These are phyloP conservation scores for Citrus hindsii DNA, from an alignment of 345 rosid species.

Conservation along the genomic window DNA sequence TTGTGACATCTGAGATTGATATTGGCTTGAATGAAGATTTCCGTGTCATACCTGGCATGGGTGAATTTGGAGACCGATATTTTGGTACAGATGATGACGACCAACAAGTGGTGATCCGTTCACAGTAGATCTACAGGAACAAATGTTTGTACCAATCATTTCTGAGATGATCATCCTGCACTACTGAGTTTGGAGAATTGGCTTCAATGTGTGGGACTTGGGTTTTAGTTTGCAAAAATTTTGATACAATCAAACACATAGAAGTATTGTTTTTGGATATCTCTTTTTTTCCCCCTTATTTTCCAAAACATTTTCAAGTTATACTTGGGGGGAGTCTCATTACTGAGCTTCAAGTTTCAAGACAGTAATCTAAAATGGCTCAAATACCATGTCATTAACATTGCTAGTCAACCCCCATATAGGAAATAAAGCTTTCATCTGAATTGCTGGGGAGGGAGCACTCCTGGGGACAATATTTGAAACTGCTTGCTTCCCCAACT, in stretches of 20 bases:
- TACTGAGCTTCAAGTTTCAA: background rate
- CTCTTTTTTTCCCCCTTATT: background rate
- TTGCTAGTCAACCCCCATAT: constrained; percentile 8
- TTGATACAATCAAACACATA: constrained; percentile 28
- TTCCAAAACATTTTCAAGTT: background rate
- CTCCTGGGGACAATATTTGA: background rate
- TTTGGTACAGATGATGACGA: constrained; percentile 94
- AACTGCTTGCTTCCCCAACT: constrained; percentile 3
- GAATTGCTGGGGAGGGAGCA: constrained; percentile 5
- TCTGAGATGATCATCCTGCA: background rate
- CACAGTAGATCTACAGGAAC: constrained; percentile 10
- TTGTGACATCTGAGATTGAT: constrained; percentile 97
- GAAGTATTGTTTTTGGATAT: constrained; percentile 5
- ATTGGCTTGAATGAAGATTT: constrained; percentile 84
- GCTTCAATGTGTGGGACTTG: background rate
- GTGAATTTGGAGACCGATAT: constrained; percentile 96
- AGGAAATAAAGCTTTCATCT: background rate
- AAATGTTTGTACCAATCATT: constrained; percentile 10
- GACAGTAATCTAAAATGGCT: constrained; percentile 4
- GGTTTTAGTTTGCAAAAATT: constrained; percentile 34
- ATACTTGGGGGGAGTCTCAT: background rate
- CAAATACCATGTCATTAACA: constrained; percentile 3
- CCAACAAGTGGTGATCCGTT: constrained; percentile 28
- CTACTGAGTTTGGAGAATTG: background rate
- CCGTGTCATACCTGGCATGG: constrained; percentile 97